A percentile compares a stretch with the other conserved stretches of the same genome.
phyloP scores from a whole-genome alignment of 169 alveolate species.

The Plasmodium vivax region DNA sequence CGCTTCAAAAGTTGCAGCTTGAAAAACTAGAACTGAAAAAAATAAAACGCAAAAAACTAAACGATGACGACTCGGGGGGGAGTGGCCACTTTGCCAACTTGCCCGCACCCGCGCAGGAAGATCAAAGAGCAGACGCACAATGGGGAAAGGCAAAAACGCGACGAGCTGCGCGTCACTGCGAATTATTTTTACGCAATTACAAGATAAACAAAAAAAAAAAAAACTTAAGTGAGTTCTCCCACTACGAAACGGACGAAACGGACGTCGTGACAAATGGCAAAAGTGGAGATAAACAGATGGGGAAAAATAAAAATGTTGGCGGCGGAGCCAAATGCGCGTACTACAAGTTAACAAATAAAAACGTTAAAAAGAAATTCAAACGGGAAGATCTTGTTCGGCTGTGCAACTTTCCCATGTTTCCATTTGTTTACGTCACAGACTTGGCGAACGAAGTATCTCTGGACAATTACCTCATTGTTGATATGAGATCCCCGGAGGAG shows the following conservation, averaged over 20 bases:
- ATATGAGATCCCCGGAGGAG: conserved; percentile 31
- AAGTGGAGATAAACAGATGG: not conserved
- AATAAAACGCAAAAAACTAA: not conserved
- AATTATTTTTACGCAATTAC: conserved; percentile 37
- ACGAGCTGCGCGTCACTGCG: conserved; percentile 12
- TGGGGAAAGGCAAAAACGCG: not conserved
- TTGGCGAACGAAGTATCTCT: conserved; percentile 28
- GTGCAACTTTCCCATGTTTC: conserved; percentile 42
- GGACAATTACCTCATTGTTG: conserved; percentile 25
- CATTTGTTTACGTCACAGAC: conserved; percentile 29
- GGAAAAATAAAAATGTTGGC: not conserved
- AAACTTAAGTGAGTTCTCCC: conserved; percentile 30
- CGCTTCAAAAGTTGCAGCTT: not conserved
- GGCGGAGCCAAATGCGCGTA: not conserved
- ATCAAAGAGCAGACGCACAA: not conserved
- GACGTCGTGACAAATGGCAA: not conserved
- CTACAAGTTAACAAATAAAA: conserved; percentile 10
- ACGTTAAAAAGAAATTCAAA: conserved; percentile 38
- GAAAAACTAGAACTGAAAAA: not conserved
- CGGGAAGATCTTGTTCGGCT: conserved; percentile 1
- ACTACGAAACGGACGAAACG: conserved; percentile 18
- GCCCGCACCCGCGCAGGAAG: not conserved
- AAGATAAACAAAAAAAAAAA: conserved; percentile 32
- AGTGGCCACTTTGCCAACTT: not conserved
- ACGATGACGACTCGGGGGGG: not conserved